Base-by-base conservation (phyloP, 306 rosid genomes). In the Geum urbanum region DNA sequence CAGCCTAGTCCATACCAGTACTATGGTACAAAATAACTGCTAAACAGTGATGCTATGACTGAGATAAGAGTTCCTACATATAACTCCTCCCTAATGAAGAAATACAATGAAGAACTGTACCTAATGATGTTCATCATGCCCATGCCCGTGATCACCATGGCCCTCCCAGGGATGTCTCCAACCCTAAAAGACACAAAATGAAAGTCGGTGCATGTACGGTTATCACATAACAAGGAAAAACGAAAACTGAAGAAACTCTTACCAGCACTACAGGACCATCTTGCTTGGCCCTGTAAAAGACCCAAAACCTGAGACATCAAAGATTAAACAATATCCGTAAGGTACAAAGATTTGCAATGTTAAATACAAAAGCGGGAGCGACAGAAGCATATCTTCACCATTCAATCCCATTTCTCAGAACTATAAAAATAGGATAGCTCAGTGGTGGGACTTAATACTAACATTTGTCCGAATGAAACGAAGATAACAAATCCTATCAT, bases 101-200 rank as follows among this genome's bases (percentile, higher is more conserved):
- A n/a, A n/a, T n/a, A 39, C 47, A 45, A 18, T 63, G 56, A 72
- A 6, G 37, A 18, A 66, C 14, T 5, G 63, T 79, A 86, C 96
- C 96, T 82, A 74, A 69, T 79, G 83, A 69, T 79, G 83, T 9
- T 74, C 86, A 54, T 37, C 65, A 15, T 32, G 18, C 19, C 63
- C 63, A 57, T 84, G 86, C 0, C 74, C 86, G 40, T 82, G 86
- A 67, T 88, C 97, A 77, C 60, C 94, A 55, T 92, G 97, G 75
- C 91, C 97, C 22, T 92, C 98, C 98, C 98, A 92, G 24, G 98
- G 98, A 79, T 92, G 98, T 72, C 98, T 86, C 98, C 91, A 92
- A 12, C 98, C 98, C 98, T 92, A 77, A 11, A 55, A 76, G 16
- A 27, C 8, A 63, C 54, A 43, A 41, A 22, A 59, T 16, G 35